These are phyloP conservation scores for Cardamine chenopodiifolia DNA, from an alignment of 345 rosid genomes.

Conservation along the genomic window DNA sequence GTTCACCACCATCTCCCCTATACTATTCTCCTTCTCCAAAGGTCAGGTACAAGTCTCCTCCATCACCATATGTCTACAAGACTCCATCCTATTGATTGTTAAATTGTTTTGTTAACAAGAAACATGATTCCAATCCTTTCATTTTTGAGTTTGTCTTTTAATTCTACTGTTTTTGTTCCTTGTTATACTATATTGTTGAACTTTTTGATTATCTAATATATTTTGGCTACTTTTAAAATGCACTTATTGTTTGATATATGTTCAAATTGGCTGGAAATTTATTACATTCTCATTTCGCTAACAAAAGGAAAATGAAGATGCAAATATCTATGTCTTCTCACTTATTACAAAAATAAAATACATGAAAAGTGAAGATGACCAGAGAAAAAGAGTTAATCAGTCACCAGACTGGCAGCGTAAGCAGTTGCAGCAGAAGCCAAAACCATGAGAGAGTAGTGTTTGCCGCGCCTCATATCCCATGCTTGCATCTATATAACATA, in stretches of 20 bases:
- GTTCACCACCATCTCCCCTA: neutral
- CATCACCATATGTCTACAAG: neutral
- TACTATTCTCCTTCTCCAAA: neutral
- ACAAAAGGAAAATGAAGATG: neutral
- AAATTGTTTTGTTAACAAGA: neutral
- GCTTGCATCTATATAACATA: slow-evolving; percentile 82
- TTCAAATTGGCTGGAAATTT: neutral
- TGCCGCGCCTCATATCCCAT: slow-evolving; percentile 71
- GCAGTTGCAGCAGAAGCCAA: slow-evolving; percentile 74
- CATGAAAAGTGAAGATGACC: slow-evolving; percentile 6
- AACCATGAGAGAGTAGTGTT: slow-evolving; percentile 63
- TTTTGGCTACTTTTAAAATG: neutral
- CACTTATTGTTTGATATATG: neutral
- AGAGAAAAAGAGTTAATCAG: slow-evolving; percentile 30
- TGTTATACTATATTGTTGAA: neutral
- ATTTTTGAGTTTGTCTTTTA: neutral
- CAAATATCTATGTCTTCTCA: neutral
- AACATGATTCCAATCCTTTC: neutral
- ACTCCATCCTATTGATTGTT: neutral
- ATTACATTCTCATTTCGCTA: neutral
- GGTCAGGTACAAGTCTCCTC: neutral
- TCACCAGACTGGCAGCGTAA: slow-evolving; percentile 66
- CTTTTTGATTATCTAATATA: neutral
- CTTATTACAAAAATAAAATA: slow-evolving; percentile 5
- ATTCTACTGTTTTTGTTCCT: neutral